Percentiles rank a stretch among this genome's conserved stretches.
These are phyloP conservation scores for Opeltia flavorubescens DNA, from an alignment of 495 filamentous ascomycete species.

Conservation along the genomic window DNA sequence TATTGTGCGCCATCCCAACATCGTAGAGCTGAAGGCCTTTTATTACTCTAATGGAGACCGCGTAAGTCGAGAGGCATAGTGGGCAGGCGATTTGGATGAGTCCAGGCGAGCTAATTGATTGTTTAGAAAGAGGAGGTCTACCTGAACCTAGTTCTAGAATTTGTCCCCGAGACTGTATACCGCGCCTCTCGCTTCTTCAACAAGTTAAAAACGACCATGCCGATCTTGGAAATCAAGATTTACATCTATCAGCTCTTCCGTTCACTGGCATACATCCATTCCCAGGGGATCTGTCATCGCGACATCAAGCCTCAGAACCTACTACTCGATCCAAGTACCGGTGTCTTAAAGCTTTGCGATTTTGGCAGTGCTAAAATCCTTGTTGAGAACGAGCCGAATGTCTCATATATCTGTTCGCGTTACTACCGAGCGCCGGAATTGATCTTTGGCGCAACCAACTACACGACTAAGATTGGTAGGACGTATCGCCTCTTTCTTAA, in stretches of 20 bases:
- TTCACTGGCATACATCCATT: constrained; percentile 96
- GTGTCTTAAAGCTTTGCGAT: constrained; percentile 94
- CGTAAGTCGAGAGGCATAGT: constrained; percentile 39
- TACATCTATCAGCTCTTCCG: constrained; percentile 99
- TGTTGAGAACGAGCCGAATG: constrained; percentile 97
- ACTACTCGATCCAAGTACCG: constrained; percentile 75
- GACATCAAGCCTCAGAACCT: constrained; percentile 99
- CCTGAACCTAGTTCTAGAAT: constrained; percentile 94
- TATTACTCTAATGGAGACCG: constrained; percentile 98
- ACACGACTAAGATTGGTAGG: constrained; percentile 98
- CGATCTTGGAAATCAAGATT: constrained; percentile 93
- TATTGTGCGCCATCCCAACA: constrained; percentile 96
- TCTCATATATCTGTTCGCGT: constrained; percentile 98
- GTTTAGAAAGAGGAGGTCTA: constrained; percentile 96
- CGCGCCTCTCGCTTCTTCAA: constrained; percentile 98
- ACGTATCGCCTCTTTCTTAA: no score
- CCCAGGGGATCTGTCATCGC: constrained; percentile 95
- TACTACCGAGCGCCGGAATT: constrained; percentile 97
- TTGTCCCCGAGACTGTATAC: constrained; percentile 96
- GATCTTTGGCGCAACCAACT: constrained; percentile 98
- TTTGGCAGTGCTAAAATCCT: constrained; percentile 98
- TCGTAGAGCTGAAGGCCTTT: constrained; percentile 96
- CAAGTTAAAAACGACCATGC: constrained; percentile 99
- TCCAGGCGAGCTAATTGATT: neutral
- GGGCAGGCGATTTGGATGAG: neutral